A percentile compares a stretch with the other conserved stretches of the same genome.
Evolutionary conservation across 2,329 filamentous ascomycete species (phyloP).

Genomic region (Colletotrichum incanum): DNA sequence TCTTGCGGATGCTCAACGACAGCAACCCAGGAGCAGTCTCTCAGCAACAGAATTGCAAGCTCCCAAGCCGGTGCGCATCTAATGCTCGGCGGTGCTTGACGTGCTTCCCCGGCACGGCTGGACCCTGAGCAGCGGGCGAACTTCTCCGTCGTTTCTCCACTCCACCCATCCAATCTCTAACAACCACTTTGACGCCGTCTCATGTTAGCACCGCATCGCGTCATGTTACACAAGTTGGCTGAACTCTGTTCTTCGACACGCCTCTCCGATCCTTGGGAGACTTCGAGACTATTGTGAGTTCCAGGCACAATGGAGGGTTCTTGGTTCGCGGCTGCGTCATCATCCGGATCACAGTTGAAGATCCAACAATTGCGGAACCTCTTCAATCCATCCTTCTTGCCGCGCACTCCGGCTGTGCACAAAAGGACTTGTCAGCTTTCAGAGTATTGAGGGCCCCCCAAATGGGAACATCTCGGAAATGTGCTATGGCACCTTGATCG

Average conservation of each 20-base stretch:
- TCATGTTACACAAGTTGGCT: slow-evolving; percentile 21
- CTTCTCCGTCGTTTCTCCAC: slow-evolving; percentile 21
- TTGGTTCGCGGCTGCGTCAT: neutral
- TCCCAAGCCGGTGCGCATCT: slow-evolving; percentile 2
- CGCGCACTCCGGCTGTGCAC: neutral
- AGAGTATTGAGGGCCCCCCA: neutral
- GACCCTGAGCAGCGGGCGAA: slow-evolving; percentile 34
- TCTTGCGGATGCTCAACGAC: neutral
- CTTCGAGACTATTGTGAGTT: neutral
- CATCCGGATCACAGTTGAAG: neutral
- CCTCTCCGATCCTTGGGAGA: neutral
- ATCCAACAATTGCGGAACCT: neutral
- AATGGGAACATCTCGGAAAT: neutral
- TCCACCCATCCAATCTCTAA: slow-evolving; percentile 23
- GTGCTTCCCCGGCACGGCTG: slow-evolving; percentile 37
- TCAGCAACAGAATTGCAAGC: neutral
- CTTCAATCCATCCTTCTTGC: neutral
- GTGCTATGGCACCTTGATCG: slow-evolving; percentile 1
- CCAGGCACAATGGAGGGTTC: neutral
- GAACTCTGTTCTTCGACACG: slow-evolving; percentile 20
- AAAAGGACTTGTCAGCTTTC: neutral
- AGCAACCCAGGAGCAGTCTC: neutral
- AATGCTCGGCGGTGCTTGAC: slow-evolving; percentile 12
- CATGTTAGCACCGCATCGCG: slow-evolving; percentile 27
- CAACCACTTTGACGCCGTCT: slow-evolving; percentile 35